phyloP scores from a whole-genome alignment of 805 yeast genomes.

The Yarrowia sp. region DNA sequence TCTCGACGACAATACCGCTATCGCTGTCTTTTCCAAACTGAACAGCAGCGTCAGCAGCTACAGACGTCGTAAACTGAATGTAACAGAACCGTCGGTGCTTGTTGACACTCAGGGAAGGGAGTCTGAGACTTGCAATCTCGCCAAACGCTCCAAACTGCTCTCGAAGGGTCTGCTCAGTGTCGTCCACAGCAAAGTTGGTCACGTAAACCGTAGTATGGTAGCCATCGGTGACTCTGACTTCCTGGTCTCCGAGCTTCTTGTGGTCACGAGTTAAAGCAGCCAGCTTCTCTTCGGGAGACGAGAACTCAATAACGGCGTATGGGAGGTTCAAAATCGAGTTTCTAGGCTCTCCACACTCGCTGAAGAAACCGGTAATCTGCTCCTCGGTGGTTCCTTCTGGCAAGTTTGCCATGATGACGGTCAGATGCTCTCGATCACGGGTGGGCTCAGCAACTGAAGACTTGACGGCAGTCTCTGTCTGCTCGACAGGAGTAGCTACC shows the following conservation, averaged over 20 bases:
- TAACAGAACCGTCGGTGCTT: conserved; percentile 32
- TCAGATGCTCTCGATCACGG: conserved; percentile 24
- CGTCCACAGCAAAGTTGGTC: conserved; percentile 32
- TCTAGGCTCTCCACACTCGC: conserved; percentile 30
- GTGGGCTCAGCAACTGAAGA: background rate
- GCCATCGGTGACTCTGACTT: conserved; percentile 24
- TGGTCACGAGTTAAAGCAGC: conserved; percentile 31
- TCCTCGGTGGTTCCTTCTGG: conserved; percentile 2
- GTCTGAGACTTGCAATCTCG: conserved; percentile 28
- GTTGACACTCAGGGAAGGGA: conserved; percentile 32
- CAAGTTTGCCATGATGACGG: conserved; percentile 19
- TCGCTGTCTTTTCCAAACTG: conserved; percentile 22
- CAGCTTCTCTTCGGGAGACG: conserved; percentile 4
- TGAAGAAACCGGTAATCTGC: conserved; percentile 4
- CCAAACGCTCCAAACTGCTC: conserved; percentile 30
- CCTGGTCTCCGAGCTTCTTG: conserved; percentile 17
- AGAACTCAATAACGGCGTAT: conserved; percentile 30
- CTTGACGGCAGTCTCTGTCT: background rate
- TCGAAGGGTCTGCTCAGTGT: conserved; percentile 9
- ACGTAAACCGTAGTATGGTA: conserved; percentile 26
- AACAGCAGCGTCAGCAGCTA: conserved; percentile 15
- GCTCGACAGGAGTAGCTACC: conserved; percentile 2
- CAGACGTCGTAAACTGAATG: conserved; percentile 23
- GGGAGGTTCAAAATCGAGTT: conserved; percentile 16
- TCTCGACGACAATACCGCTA: conserved; percentile 22